Percentiles rank a stretch among this genome's conserved stretches.
phyloP scores from a whole-genome alignment of 805 yeast genomes.

The Kluyveromyces wickerhamii region DNA sequence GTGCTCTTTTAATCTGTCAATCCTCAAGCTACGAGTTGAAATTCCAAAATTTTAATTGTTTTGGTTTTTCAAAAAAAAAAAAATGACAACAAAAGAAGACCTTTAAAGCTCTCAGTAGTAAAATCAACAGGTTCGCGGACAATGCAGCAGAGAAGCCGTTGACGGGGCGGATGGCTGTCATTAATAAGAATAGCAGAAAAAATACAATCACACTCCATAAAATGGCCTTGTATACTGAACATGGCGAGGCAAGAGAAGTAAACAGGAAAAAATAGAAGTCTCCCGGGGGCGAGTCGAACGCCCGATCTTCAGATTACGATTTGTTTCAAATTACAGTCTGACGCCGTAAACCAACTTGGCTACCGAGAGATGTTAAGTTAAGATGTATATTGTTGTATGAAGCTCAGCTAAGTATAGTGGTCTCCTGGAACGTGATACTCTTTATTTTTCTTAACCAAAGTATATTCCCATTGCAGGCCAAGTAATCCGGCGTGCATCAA shows the following conservation, averaged over 20 bases:
- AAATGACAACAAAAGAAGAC: too few species aligned
- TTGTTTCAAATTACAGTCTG: constrained; percentile 27
- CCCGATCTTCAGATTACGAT: constrained; percentile 30
- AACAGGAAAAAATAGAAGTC: constrained; percentile 17
- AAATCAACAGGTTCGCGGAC: too few species aligned
- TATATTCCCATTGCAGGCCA: not conserved
- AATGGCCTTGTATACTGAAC: too few species aligned
- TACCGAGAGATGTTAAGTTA: constrained; percentile 22
- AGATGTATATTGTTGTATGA: too few species aligned
- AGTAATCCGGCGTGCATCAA: not conserved
- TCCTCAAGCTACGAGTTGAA: too few species aligned
- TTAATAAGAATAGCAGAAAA: not conserved
- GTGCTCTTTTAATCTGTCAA: too few species aligned
- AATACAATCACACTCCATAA: too few species aligned
- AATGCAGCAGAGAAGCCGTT: too few species aligned
- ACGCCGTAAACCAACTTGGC: constrained; percentile 33
- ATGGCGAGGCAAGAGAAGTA: too few species aligned
- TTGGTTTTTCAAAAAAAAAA: constrained; percentile 2
- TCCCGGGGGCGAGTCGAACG: constrained; percentile 33
- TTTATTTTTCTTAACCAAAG: too few species aligned
- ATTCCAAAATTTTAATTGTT: constrained; percentile 2
- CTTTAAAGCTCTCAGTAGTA: too few species aligned
- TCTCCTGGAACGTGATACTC: not conserved
- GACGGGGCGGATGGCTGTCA: too few species aligned
- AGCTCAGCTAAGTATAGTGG: not conserved